Conservation (phyloP, 1,139 yeast species). For the Saccharomycopsis phalli region DNA sequence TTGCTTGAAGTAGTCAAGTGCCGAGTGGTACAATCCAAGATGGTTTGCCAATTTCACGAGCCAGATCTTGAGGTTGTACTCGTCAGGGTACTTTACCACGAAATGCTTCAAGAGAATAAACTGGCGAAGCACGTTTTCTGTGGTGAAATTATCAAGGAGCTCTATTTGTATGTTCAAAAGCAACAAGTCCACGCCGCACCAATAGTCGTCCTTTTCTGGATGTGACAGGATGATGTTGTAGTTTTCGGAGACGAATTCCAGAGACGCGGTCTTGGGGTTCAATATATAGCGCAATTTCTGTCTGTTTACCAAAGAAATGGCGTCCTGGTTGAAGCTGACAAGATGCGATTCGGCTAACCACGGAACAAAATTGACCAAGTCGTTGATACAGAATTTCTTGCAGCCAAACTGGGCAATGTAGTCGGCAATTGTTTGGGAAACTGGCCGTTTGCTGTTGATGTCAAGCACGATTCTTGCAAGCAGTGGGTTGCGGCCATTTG, state of each 20-base stretch:
- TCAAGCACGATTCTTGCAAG: constrained; percentile 47
- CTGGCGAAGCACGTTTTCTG: constrained; percentile 16
- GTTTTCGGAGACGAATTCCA: not conserved
- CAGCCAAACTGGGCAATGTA: constrained; percentile 39
- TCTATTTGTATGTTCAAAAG: constrained; percentile 37
- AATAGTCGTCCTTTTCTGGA: constrained; percentile 45
- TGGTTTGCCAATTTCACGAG: constrained; percentile 53
- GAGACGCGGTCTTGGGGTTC: constrained; percentile 21
- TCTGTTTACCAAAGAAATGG: constrained; percentile 40
- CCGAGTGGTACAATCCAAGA: constrained; percentile 49
- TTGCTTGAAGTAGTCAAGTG: constrained; percentile 41
- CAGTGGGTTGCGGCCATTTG: constrained; percentile 43
- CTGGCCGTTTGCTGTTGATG: constrained; percentile 22
- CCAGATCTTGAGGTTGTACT: constrained; percentile 64
- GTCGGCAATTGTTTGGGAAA: constrained; percentile 25
- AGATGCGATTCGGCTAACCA: constrained; percentile 10
- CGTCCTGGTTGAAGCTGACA: constrained; percentile 26
- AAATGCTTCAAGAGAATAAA: constrained; percentile 39
- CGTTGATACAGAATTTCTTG: constrained; percentile 56
- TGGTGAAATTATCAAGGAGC: constrained; percentile 23
- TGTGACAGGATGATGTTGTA: not conserved
- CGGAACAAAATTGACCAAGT: constrained; percentile 35
- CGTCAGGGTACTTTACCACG: constrained; percentile 45
- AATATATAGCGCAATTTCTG: constrained; percentile 35
- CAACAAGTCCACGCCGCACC: constrained; percentile 55